A percentile compares a stretch with the other conserved stretches of the same genome.
These are phyloP conservation scores for Ettlia oleoabundans DNA, from an alignment of 139 green algal genomes.

Conservation along the genomic window DNA sequence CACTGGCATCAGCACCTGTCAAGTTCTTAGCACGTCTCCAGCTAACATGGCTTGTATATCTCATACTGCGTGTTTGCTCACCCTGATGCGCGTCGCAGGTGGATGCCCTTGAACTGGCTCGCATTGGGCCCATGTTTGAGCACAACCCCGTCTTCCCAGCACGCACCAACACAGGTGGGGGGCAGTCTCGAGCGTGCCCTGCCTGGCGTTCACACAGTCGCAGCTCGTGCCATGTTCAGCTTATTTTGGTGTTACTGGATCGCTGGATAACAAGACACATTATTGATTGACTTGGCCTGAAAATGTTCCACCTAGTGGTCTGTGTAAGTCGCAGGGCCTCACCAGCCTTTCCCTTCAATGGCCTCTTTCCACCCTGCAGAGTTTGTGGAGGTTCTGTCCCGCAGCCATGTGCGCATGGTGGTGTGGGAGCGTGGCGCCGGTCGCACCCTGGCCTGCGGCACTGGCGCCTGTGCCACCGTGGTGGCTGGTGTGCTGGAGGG, in stretches of 20 bases:
- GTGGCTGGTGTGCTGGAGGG: constrained; percentile 97
- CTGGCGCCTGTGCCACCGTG: constrained; percentile 95
- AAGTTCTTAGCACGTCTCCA: too few relatives aligned
- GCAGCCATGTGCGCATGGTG: constrained; percentile 85
- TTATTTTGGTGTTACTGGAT: too few relatives aligned
- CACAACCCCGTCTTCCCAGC: constrained; percentile 90
- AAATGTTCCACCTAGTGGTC: too few relatives aligned
- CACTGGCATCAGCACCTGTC: too few relatives aligned
- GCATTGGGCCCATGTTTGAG: constrained; percentile 93
- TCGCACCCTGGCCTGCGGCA: constrained; percentile 95
- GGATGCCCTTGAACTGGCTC: constrained; percentile 72
- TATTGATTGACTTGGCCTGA: too few relatives aligned
- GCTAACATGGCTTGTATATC: too few relatives aligned
- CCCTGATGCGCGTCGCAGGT: constrained; percentile 58
- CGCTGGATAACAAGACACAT: too few relatives aligned
- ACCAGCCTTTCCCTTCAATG: too few relatives aligned
- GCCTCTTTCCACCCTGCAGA: constrained; percentile 17
- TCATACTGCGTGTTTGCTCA: too few relatives aligned
- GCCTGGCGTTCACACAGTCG: not conserved
- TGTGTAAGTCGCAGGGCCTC: too few relatives aligned
- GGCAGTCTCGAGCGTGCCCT: constrained; percentile 64
- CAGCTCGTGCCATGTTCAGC: too few relatives aligned
- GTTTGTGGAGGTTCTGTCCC: constrained; percentile 68
- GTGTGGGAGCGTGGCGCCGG: constrained; percentile 99
- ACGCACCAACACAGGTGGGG: constrained; percentile 88